phyloP scores from a whole-genome alignment of 169 alveolate species.

The Miamiensis avidus region DNA sequence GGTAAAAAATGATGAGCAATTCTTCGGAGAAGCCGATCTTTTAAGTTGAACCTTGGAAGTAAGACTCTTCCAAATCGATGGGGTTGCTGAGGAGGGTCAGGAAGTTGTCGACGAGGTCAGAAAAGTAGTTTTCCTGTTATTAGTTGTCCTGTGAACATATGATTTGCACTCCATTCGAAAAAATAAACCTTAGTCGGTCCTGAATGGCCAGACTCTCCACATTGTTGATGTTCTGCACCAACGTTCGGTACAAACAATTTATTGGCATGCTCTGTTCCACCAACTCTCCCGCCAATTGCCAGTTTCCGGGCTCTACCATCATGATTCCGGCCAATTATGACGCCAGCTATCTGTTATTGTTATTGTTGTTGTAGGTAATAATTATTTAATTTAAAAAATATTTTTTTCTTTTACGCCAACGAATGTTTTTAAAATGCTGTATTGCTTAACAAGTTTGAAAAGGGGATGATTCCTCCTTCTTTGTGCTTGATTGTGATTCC shows the following conservation, averaged over 20 bases:
- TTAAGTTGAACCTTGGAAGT: background rate
- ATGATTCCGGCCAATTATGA: background rate
- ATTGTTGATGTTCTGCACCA: background rate
- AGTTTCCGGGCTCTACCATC: background rate
- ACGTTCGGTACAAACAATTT: background rate
- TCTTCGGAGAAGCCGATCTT: background rate
- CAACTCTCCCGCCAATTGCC: background rate
- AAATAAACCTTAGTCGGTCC: no score
- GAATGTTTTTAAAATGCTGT: background rate
- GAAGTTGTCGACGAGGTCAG: background rate
- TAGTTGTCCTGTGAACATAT: no score
- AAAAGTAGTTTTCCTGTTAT: no score
- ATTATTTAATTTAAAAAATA: no score
- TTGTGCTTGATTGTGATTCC: background rate
- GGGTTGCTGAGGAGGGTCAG: background rate
- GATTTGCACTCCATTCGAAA: no score
- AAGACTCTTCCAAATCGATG: background rate
- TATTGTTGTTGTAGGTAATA: no score
- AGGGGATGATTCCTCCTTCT: background rate
- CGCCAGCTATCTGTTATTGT: no score
- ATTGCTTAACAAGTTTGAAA: background rate
- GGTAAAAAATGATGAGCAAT: background rate
- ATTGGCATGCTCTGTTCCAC: background rate
- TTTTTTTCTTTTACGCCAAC: background rate
- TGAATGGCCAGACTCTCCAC: no score